Percentiles rank a stretch among this genome's conserved stretches.
These are phyloP conservation scores for Hypericum androsaemum DNA, from an alignment of 345 rosid species.

Conservation along the genomic window DNA sequence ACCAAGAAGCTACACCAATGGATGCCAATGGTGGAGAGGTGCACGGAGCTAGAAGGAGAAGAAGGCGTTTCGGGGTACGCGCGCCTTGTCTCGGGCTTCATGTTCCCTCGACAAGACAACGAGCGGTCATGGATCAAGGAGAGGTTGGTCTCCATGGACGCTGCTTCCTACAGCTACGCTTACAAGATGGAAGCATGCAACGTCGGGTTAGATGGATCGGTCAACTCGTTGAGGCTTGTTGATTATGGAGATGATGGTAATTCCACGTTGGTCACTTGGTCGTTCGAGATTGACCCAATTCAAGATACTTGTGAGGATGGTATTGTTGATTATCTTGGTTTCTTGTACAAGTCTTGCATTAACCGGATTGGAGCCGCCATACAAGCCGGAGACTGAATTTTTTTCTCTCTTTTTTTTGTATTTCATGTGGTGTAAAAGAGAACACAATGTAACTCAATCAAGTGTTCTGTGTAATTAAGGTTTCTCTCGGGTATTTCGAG, in stretches of 20 bases:
- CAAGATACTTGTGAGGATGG: constrained; percentile 34
- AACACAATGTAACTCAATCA: no score
- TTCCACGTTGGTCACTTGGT: constrained; percentile 33
- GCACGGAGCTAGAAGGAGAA: constrained; percentile 34
- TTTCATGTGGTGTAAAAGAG: no score
- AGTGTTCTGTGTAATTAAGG: no score
- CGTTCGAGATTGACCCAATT: constrained; percentile 33
- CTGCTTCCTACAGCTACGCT: constrained; percentile 21
- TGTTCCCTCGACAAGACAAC: constrained; percentile 45
- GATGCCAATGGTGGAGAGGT: constrained; percentile 51
- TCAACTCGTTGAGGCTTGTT: constrained; percentile 28
- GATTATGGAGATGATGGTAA: constrained; percentile 37
- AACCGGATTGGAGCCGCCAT: constrained; percentile 35
- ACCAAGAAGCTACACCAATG: constrained; percentile 36
- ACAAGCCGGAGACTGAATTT: constrained; percentile 11
- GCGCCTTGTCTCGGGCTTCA: constrained; percentile 43
- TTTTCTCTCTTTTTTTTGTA: no score
- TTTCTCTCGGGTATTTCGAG: no score
- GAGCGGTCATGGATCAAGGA: constrained; percentile 56
- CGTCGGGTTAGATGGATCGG: constrained; percentile 37
- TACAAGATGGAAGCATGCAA: constrained; percentile 46
- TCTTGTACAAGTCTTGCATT: constrained; percentile 42
- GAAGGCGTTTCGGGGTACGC: constrained; percentile 40
- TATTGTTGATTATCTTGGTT: constrained; percentile 37
- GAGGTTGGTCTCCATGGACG: constrained; percentile 39